A percentile compares a stretch with the other conserved stretches of the same genome.
phyloP scores from a whole-genome alignment of 768 basidiomycete species.

The Mycena chlorophos region DNA sequence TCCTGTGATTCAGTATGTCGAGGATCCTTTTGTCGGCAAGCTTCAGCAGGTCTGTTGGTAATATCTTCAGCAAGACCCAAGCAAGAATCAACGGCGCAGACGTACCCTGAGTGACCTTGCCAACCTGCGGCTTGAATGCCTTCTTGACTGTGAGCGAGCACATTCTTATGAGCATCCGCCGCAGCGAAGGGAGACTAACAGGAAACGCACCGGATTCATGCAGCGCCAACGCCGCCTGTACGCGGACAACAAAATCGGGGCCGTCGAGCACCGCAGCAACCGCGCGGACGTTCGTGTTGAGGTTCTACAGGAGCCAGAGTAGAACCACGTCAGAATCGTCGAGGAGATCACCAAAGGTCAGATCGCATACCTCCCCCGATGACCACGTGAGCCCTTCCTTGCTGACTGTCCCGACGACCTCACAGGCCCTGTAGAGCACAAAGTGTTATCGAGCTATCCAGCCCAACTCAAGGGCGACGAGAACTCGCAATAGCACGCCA shows the following conservation, averaged over 20 bases:
- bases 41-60: slow-evolving; percentile 69
- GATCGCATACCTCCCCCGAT: slow-evolving; percentile 51
- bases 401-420: slow-evolving; percentile 74
- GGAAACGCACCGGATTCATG: slow-evolving; percentile 58
- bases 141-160: slow-evolving; percentile 51
- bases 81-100: slow-evolving; percentile 4
- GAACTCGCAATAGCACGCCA: slow-evolving; percentile 72
- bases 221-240: slow-evolving; percentile 75
- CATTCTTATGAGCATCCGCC: slow-evolving; percentile 6
- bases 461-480: not conserved
- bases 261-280: slow-evolving; percentile 74
- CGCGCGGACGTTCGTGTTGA: slow-evolving; percentile 63
- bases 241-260: slow-evolving; percentile 76
- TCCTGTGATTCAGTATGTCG: slow-evolving; percentile 77
- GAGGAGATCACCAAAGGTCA: not conserved
- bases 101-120: slow-evolving; percentile 83
- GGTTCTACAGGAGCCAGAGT: slow-evolving; percentile 41
- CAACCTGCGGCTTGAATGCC: slow-evolving; percentile 73
- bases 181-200: not conserved
- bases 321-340: not conserved
- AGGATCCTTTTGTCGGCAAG: slow-evolving; percentile 90
- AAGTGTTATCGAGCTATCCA: too few relatives aligned
- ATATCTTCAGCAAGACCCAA: not conserved
- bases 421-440: slow-evolving; percentile 67
- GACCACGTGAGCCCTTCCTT: slow-evolving; percentile 71